These are phyloP conservation scores for Microascus cirrosus DNA, from an alignment of 2,329 filamentous ascomycete genomes.

Conservation along the genomic window DNA sequence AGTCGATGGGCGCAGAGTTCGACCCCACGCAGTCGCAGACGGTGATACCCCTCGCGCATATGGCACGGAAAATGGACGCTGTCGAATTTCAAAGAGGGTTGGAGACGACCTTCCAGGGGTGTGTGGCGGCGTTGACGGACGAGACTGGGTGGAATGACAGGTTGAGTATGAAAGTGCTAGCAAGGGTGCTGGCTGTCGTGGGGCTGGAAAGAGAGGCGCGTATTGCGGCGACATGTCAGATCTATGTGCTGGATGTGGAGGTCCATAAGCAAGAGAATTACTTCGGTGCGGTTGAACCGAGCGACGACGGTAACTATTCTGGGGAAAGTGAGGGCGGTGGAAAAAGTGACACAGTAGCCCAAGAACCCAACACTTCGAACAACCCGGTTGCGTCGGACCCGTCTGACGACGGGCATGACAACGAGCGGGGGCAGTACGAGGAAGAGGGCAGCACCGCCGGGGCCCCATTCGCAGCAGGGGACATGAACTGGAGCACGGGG, in stretches of 20 bases:
- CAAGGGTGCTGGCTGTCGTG: neutral
- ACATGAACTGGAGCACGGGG: neutral
- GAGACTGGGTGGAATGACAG: conserved; percentile 2
- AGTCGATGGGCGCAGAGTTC: conserved; percentile 1
- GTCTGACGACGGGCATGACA: neutral
- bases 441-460: too few relatives aligned
- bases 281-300: neutral
- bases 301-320: neutral
- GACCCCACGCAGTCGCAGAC: conserved; percentile 4
- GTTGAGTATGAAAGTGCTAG: neutral
- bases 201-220: conserved; percentile 1
- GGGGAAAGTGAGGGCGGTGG: neutral
- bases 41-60: conserved; percentile 1
- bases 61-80: conserved; percentile 4
- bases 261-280: neutral
- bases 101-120: conserved; percentile 1
- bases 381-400: too few relatives aligned
- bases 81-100: neutral
- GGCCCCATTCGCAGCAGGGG: too few relatives aligned
- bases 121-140: conserved; percentile 2
- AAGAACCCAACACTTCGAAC: too few relatives aligned
- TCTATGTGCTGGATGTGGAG: conserved; percentile 3
- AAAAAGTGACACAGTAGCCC: neutral
- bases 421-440: too few relatives aligned
- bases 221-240: conserved; percentile 2